These are phyloP conservation scores for Psilocybe cyanescens DNA, from an alignment of 768 basidiomycete species.

Conservation along the genomic window DNA sequence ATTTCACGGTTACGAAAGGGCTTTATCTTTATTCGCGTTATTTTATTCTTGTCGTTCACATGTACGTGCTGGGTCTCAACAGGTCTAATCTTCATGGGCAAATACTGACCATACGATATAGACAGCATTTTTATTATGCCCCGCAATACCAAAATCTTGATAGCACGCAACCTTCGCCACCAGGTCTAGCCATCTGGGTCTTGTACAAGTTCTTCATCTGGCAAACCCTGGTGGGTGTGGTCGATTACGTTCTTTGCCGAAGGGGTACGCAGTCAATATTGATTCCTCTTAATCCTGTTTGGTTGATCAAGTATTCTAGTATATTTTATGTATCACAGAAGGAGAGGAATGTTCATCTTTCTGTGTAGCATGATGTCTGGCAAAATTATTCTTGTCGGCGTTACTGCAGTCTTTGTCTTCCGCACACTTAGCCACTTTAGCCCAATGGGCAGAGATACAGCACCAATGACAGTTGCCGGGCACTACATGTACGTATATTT, in stretches of 20 bases:
- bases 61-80: neutral
- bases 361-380: neutral
- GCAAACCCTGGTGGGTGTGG: neutral
- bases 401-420: neutral
- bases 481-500: neutral
- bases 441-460: neutral
- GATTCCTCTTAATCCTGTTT: neutral
- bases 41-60: slow-evolving; percentile 8
- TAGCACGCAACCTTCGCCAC: slow-evolving; percentile 2
- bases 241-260: slow-evolving; percentile 4
- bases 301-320: neutral
- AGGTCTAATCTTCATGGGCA: neutral
- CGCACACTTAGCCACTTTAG: neutral
- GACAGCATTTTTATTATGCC: slow-evolving; percentile 2
- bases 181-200: slow-evolving; percentile 1
- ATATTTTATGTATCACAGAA: slow-evolving; percentile 2
- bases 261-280: neutral
- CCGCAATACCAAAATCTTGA: slow-evolving; percentile 3
- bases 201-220: slow-evolving; percentile 10
- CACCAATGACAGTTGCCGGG: neutral
- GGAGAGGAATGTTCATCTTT: neutral
- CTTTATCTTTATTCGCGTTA: slow-evolving; percentile 13
- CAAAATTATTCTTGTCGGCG: neutral
- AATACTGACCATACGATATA: neutral
- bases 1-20: slow-evolving; percentile 1